A percentile compares a stretch with the other conserved stretches of the same genome.
Evolutionary conservation across 2,329 filamentous ascomycete species (phyloP).

Genomic region (Furcasterigmium furcatum): DNA sequence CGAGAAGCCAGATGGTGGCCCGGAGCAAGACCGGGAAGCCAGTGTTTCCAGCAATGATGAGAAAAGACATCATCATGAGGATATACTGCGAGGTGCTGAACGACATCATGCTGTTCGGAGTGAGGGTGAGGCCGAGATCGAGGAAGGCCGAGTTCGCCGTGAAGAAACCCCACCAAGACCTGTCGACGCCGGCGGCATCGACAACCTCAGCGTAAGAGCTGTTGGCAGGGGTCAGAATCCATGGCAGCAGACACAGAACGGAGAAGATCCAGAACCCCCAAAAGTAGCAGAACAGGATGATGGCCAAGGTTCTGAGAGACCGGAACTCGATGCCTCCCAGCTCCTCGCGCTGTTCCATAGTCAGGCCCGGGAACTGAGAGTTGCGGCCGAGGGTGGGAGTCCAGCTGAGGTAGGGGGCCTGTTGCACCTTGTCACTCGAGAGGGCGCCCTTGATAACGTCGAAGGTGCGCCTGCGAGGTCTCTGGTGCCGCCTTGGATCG

Average conservation of each 20-base stretch:
- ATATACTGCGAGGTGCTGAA: constrained; percentile 77
- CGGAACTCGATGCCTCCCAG: constrained; percentile 96
- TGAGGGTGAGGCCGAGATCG: constrained; percentile 91
- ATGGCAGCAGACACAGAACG: constrained; percentile 71
- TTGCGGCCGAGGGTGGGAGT: constrained; percentile 90
- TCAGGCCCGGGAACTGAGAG: constrained; percentile 84
- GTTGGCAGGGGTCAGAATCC: constrained; percentile 62
- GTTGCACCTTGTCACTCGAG: constrained; percentile 45
- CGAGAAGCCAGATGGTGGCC: constrained; percentile 82
- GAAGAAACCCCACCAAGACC: constrained; percentile 90
- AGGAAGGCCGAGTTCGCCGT: constrained; percentile 87
- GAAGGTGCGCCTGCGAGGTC: constrained; percentile 45
- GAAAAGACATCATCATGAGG: constrained; percentile 74
- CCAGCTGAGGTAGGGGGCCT: constrained; percentile 91
- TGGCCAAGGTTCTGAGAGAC: constrained; percentile 78
- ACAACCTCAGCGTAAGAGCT: constrained; percentile 63
- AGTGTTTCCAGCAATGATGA: constrained; percentile 94
- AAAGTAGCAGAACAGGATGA: constrained; percentile 78
- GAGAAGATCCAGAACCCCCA: constrained; percentile 79
- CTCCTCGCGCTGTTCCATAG: constrained; percentile 89
- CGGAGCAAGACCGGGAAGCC: constrained; percentile 94
- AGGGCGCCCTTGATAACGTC: constrained; percentile 55
- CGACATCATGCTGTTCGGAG: constrained; percentile 88
- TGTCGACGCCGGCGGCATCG: constrained; percentile 55
- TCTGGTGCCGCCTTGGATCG: constrained; percentile 15